phyloP scores from a whole-genome alignment of 78 protist genomes.

The Dictyostelium purpureum region DNA sequence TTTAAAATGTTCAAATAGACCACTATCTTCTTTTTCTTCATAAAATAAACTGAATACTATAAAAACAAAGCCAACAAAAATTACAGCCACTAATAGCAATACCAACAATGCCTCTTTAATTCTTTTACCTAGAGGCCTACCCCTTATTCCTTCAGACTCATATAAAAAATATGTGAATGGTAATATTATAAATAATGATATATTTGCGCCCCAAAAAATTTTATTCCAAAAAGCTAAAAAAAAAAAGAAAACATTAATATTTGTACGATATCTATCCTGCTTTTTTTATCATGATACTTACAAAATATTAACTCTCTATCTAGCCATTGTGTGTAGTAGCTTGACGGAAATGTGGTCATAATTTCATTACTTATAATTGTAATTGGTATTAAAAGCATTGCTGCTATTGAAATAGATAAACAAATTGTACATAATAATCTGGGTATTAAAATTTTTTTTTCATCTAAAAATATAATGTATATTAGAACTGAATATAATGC shows the following conservation, averaged over 20 bases:
- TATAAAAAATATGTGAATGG: conserved; percentile 69
- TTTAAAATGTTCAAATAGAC: background rate
- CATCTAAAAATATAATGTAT: background rate
- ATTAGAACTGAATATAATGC: background rate
- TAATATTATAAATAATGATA: conserved; percentile 64
- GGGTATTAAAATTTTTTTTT: conserved; percentile 38
- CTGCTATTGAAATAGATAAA: conserved; percentile 68
- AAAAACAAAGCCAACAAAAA: conserved; percentile 41
- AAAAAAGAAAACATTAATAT: background rate
- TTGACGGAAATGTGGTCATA: conserved; percentile 57
- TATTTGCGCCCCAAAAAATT: conserved; percentile 75
- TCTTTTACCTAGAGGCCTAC: conserved; percentile 5
- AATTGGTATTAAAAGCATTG: conserved; percentile 63
- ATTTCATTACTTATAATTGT: conserved; percentile 63
- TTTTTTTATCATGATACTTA: background rate
- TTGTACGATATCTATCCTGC: background rate
- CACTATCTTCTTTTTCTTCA: background rate
- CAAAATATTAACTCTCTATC: conserved; percentile 63
- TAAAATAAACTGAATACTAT: conserved; percentile 32
- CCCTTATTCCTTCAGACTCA: conserved; percentile 54
- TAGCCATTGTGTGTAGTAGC: conserved; percentile 67
- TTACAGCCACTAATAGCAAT: conserved; percentile 5
- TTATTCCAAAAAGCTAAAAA: conserved; percentile 67
- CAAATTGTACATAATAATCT: conserved; percentile 73
- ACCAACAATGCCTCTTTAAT: conserved; percentile 42